Percentiles rank a stretch among this genome's conserved stretches.
Conservation (phyloP, 2,329 filamentous ascomycete species). For the Colletotrichum simmondsii region DNA sequence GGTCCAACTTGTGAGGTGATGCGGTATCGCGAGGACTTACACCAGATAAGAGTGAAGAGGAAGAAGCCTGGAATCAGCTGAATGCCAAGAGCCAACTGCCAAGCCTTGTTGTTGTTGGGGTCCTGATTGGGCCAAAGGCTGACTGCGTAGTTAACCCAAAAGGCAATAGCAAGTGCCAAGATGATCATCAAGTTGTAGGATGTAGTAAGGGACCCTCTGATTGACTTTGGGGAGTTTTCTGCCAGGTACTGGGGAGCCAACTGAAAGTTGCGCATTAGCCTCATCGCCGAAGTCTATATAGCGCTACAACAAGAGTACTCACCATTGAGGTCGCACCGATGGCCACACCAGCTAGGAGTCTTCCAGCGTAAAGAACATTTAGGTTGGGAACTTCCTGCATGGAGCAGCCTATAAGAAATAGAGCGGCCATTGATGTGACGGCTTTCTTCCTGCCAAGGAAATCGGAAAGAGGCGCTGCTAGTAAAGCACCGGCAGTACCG, state of each 20-base stretch:
- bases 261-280: background rate
- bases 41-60: slow-evolving; percentile 47
- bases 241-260: slow-evolving; percentile 52
- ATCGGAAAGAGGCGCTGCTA: slow-evolving; percentile 49
- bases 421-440: slow-evolving; percentile 43
- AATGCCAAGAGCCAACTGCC: slow-evolving; percentile 49
- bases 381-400: slow-evolving; percentile 50
- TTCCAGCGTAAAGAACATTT: slow-evolving; percentile 48
- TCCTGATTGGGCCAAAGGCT: slow-evolving; percentile 40
- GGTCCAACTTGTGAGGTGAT: background rate
- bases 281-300: too few relatives aligned
- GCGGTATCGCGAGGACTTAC: slow-evolving; percentile 24
- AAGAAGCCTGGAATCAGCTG: slow-evolving; percentile 50
- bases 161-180: slow-evolving; percentile 45
- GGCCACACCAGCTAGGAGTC: slow-evolving; percentile 47
- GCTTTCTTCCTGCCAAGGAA: slow-evolving; percentile 49
- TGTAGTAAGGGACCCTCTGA: slow-evolving; percentile 52
- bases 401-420: slow-evolving; percentile 46
- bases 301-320: background rate
- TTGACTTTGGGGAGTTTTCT: slow-evolving; percentile 52
- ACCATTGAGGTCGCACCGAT: slow-evolving; percentile 48
- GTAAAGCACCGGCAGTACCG: slow-evolving; percentile 48
- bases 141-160: slow-evolving; percentile 45
- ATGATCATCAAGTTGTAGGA: slow-evolving; percentile 53
- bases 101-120: slow-evolving; percentile 44